Evolutionary conservation across 257 asterid genomes (phyloP), one percentile per base, ranked within the genome.

Genomic region (Linaria vulgaris): DNA sequence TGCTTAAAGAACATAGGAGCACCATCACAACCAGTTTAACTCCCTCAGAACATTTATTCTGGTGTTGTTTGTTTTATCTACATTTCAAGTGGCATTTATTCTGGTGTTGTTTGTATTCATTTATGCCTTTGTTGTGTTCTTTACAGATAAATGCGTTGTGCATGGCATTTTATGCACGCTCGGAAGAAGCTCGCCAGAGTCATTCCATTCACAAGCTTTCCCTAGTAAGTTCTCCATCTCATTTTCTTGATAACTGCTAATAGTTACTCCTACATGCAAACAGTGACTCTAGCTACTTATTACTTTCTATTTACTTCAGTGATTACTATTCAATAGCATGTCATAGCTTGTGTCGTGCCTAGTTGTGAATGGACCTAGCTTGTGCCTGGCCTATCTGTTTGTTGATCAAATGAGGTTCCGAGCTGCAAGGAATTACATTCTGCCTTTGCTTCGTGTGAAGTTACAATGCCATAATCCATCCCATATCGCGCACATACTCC

Each of bases 111-210:
- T 72, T 56, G 43, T 30, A 21, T 55, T 51, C 59, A 19, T 52
- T 43, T 9, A 58, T 61, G 41, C 15, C 15, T 16, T 49, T 53
- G 59, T 66, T 20, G 17, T 46, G 44, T 59, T 63, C 52, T 64
- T 65, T 65, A 71, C 91, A 92, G 99, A 92, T 92, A 64, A 79
- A 85, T 73, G 97, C 97, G 56, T 78, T 92, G 84, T 92, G 99
- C 81, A 92, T 92, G 99, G 99, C 97, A 65, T 92, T 92, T 73
- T 89, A 85, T 78, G 99, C 99, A 27, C 96, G 91, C 14, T 92
- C 99, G 27, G 94, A 92, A 81, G 97, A 92, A 79, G 96, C 88
- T 77, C 94, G 97, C 69, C 97, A 85, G 83, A 92, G 86, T 79
- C 95, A 92, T 79, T 89, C 97, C 67, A 83, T 78, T 67, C 99